These are phyloP conservation scores for Phytophthora aleatoria DNA, from an alignment of 352 stramenopile genomes.

Conservation along the genomic window DNA sequence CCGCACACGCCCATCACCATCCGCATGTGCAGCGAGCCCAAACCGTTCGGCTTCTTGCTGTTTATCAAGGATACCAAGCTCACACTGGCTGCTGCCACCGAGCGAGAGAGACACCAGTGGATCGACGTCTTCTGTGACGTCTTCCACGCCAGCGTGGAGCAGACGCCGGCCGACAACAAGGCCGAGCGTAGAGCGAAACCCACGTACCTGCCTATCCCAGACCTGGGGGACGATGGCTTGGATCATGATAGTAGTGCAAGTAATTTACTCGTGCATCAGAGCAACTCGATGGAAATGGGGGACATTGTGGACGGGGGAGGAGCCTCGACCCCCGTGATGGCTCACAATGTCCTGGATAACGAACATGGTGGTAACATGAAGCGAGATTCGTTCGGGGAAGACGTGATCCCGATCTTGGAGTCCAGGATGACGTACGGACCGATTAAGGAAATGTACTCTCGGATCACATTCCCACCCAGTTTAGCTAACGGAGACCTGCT, in stretches of 20 bases:
- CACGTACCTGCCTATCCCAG: constrained; percentile 76
- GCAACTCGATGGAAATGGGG: constrained; percentile 16
- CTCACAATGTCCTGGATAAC: constrained; percentile 32
- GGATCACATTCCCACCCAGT: constrained; percentile 77
- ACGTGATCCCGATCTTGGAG: constrained; percentile 64
- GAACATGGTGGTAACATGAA: constrained; percentile 27
- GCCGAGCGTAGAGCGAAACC: constrained; percentile 58
- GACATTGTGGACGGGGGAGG: constrained; percentile 9
- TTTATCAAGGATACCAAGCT: constrained; percentile 86
- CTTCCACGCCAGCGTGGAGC: constrained; percentile 78
- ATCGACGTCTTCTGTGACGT: constrained; percentile 81
- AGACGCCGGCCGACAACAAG: constrained; percentile 53
- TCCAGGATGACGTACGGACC: constrained; percentile 68
- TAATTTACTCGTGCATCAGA: constrained; percentile 29
- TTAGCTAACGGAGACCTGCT: constrained; percentile 78
- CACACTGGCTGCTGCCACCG: constrained; percentile 72
- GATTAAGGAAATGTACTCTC: constrained; percentile 79
- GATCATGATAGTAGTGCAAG: constrained; percentile 34
- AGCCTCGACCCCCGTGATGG: constrained; percentile 26
- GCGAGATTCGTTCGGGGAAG: constrained; percentile 41
- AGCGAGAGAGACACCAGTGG: constrained; percentile 73
- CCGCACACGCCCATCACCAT: constrained; percentile 76
- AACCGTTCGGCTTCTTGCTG: constrained; percentile 72
- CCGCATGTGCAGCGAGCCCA: constrained; percentile 68
- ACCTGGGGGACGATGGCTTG: constrained; percentile 37